A percentile compares a stretch with the other conserved stretches of the same genome.
phyloP scores from a whole-genome alignment of 2,329 filamentous ascomycete species.

The Periconia digitata region DNA sequence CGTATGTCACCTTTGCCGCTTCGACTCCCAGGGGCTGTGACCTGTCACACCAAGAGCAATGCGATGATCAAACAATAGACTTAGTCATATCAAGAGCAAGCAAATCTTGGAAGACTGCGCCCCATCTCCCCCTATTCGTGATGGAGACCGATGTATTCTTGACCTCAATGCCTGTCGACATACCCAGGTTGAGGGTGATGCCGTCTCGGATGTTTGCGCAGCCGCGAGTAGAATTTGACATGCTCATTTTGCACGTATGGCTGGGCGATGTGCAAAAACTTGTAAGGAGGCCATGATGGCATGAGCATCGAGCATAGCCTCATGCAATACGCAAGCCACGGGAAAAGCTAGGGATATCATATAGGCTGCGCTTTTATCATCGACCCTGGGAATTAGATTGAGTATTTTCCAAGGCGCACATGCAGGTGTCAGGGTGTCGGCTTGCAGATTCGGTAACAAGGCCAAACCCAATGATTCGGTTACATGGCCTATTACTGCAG shows the following conservation, averaged over 20 bases:
- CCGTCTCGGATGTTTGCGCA: slow-evolving; percentile 24
- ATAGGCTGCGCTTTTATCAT: too few species aligned
- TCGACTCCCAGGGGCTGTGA: slow-evolving; percentile 29
- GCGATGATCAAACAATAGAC: too few species aligned
- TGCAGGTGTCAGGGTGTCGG: too few species aligned
- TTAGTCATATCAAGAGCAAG: slow-evolving; percentile 17
- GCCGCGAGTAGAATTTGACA: slow-evolving; percentile 31
- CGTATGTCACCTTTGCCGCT: slow-evolving; percentile 29
- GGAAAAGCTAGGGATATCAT: too few species aligned
- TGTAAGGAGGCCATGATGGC: too few species aligned
- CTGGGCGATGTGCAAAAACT: slow-evolving; percentile 1
- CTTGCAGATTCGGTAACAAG: too few species aligned
- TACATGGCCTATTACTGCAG: too few species aligned
- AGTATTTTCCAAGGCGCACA: too few species aligned
- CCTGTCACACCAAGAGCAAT: slow-evolving; percentile 17
- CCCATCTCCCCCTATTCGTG: slow-evolving; percentile 33
- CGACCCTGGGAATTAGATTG: too few species aligned
- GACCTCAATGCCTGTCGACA: slow-evolving; percentile 16
- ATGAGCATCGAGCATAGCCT: too few species aligned
- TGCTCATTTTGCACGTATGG: slow-evolving; percentile 1
- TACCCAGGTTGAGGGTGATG: slow-evolving; percentile 19
- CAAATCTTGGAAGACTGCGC: slow-evolving; percentile 37
- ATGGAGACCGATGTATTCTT: slow-evolving; percentile 13
- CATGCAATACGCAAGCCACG: too few species aligned
- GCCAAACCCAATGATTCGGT: too few species aligned